These are phyloP conservation scores for Wickerhamiella lipophila DNA, from an alignment of 805 yeast species.

Conservation along the genomic window DNA sequence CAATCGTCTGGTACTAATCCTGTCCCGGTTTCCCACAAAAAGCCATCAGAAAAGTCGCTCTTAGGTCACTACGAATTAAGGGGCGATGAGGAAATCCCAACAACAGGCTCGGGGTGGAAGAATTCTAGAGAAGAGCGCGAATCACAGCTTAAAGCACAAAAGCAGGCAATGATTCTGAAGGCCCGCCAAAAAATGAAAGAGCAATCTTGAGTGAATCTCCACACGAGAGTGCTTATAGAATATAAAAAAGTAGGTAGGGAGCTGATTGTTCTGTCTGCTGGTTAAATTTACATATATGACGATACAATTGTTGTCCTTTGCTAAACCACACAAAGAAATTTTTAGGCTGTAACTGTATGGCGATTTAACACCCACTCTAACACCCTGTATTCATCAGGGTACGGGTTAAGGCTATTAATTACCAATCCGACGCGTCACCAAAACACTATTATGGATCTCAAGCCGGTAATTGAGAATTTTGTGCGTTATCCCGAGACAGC, in stretches of 20 bases:
- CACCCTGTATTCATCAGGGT: background rate
- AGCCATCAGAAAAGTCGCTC: conserved; percentile 5
- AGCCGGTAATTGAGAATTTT: background rate
- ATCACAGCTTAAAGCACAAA: conserved; percentile 35
- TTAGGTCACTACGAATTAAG: conserved; percentile 6
- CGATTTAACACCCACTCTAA: background rate
- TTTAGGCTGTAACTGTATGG: too few species aligned
- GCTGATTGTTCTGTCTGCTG: too few species aligned
- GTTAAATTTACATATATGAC: too few species aligned
- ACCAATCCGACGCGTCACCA: conserved; percentile 7
- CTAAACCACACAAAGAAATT: too few species aligned
- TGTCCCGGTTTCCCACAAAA: background rate
- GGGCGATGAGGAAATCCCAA: conserved; percentile 12
- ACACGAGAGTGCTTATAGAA: too few species aligned
- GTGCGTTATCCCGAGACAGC: background rate
- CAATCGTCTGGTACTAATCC: conserved; percentile 36
- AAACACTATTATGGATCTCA: background rate
- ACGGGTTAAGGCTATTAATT: background rate
- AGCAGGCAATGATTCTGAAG: conserved; percentile 44
- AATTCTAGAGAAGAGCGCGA: conserved; percentile 34
- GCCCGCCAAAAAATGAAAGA: conserved; percentile 44
- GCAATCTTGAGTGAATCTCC: background rate
- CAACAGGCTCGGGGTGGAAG: conserved; percentile 30
- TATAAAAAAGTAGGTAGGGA: too few species aligned
- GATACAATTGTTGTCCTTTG: too few species aligned